A percentile compares a stretch with the other conserved stretches of the same genome.
phyloP scores from a whole-genome alignment of 2,329 filamentous ascomycete genomes.

The Venturia nashicola region DNA sequence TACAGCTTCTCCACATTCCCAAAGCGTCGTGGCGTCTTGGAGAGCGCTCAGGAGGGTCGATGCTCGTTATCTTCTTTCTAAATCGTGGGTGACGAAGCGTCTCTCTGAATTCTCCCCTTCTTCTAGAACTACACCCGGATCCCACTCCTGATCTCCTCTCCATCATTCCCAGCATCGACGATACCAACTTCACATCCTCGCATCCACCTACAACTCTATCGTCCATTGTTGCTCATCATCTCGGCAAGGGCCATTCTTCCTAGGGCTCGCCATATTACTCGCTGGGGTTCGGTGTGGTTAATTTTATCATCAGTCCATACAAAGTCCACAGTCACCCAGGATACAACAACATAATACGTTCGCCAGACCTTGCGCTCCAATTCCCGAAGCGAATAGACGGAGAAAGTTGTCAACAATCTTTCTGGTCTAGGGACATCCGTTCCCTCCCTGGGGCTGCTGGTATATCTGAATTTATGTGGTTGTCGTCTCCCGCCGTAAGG shows the following conservation, averaged over 20 bases:
- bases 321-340: background rate
- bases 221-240: background rate
- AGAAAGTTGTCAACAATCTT: background rate
- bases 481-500: background rate
- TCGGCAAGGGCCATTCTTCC: background rate
- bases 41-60: background rate
- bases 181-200: background rate
- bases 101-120: background rate
- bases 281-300: background rate
- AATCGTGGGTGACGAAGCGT: background rate
- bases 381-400: background rate
- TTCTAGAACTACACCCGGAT: background rate
- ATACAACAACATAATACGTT: background rate
- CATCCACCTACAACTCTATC: background rate
- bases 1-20: background rate
- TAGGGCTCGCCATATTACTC: background rate
- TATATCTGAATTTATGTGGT: background rate
- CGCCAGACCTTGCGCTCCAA: background rate
- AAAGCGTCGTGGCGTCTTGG: background rate
- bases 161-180: background rate
- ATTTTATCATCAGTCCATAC: slow-evolving; percentile 1
- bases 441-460: background rate
- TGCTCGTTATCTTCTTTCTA: background rate
- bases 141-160: background rate
- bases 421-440: background rate